A percentile compares a stretch with the other conserved stretches of the same genome.
Conservation (phyloP, 208 protist species). For the Borovskyia barvae region DNA sequence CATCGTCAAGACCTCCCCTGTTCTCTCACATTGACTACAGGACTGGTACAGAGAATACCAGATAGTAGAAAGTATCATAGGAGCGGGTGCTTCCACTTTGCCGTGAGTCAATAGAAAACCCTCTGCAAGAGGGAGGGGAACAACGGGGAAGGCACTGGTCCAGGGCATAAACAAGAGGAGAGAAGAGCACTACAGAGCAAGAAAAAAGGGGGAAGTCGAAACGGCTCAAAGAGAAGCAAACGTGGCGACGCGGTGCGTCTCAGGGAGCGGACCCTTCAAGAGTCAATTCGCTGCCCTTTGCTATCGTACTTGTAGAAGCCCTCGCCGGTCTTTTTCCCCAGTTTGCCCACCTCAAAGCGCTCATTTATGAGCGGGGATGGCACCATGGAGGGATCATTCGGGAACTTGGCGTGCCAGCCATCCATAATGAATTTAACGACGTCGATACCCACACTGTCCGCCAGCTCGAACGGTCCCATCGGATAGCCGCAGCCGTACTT, state of each 20-base stretch:
- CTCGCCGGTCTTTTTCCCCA: conserved; percentile 85
- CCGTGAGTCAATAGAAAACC: no score
- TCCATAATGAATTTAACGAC: conserved; percentile 63
- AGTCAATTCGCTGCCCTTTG: conserved; percentile 18
- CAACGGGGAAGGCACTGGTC: no score
- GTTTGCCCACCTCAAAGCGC: conserved; percentile 65
- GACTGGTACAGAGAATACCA: no score
- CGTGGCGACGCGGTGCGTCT: not conserved
- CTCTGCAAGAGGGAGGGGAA: no score
- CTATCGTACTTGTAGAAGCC: conserved; percentile 88
- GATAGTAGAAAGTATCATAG: no score
- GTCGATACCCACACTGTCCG: conserved; percentile 79
- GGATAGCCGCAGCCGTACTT: conserved; percentile 88
- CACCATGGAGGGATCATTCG: conserved; percentile 62
- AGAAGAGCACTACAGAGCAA: not conserved
- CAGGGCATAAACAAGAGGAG: no score
- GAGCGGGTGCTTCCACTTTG: no score
- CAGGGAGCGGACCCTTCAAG: not conserved
- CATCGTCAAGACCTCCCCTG: no score
- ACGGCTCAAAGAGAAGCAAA: not conserved
- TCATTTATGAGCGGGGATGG: conserved; percentile 52
- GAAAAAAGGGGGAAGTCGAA: not conserved
- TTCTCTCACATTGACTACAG: no score
- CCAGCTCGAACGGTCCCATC: conserved; percentile 90
- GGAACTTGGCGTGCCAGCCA: conserved; percentile 65